A percentile compares a stretch with the other conserved stretches of the same genome.
phyloP scores from a whole-genome alignment of 192 early-diverging fungal species.

The Gonapodya prolifera region DNA sequence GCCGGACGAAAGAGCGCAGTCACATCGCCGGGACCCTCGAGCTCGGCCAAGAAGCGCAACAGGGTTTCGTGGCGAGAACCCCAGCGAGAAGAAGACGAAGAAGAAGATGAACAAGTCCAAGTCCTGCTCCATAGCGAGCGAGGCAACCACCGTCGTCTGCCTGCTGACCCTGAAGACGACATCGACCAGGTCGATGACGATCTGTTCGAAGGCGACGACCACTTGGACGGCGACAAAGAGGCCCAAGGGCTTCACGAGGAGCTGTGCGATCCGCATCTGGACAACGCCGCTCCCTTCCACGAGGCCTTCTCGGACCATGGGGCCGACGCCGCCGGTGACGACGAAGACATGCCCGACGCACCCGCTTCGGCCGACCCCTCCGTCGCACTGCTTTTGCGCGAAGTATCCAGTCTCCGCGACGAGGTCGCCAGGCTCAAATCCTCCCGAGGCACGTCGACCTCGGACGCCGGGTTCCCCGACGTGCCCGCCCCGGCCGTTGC shows the following conservation, averaged over 20 bases:
- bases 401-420: background rate
- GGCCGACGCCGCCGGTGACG: background rate
- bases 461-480: background rate
- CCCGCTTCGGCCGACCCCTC: no score
- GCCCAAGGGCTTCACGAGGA: background rate
- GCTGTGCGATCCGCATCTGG: background rate
- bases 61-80: no score
- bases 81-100: background rate
- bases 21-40: background rate
- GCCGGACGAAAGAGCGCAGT: background rate
- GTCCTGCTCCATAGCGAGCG: background rate
- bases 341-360: no score
- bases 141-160: no score
- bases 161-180: background rate
- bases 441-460: background rate
- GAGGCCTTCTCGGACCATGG: background rate
- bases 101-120: background rate
- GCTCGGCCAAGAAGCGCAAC: background rate
- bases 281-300: background rate
- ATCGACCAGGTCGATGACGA: background rate
- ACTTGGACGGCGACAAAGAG: background rate
- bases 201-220: background rate
- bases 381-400: background rate
- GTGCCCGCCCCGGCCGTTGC: background rate
- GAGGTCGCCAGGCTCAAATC: background rate